Evolutionary conservation across 768 basidiomycete genomes (phyloP), one percentile per base, ranked within the genome.

Genomic region (Amanita molliuscula): DNA sequence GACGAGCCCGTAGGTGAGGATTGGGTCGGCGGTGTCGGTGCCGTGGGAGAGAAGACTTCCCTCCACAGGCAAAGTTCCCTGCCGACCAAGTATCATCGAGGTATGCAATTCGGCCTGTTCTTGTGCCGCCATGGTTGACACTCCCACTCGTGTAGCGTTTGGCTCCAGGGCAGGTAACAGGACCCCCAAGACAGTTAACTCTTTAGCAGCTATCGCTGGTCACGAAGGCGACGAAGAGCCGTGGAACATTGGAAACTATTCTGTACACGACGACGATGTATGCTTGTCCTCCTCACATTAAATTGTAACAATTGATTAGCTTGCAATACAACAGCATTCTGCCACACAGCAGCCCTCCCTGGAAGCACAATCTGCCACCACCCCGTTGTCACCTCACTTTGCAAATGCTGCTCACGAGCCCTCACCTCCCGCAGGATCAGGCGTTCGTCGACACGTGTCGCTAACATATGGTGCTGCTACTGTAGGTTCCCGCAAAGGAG

Each of bases 151-250:
- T 42, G 58, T 54, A 82, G 81, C 72, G 33, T 75, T 78, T 54
- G 65, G 68, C 7, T 66, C 76, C 47, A 79, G 79, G 59, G 60
- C 78, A 9, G 83, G 84, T 23, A 82, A 69, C 57, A 61, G 75
- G 54, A 84, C 85, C 21, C 83, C 84, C 29, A 81, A 86, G 52
- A 77, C 78, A 20, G 70, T 90, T 65, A 90, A 89, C 59, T 90
- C 86, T 63, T 78, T 92, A 47, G 78, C 84, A 31, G 85, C 85
- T 48, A 91, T 92, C 65, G 81, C 85, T 46, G 88, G 87, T 36
- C 84, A 88, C 59, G 88, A 92, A 57, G 87, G 83, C 56, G 88
- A 89, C 53, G 88, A 92, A 62, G 88, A 90, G 55, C 84, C 88
- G 50, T 92, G 89, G 89, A 85, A 88, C 62, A 69, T 74, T 37